Conservation (phyloP, 495 filamentous ascomycete species). For the Hyaloscypha variabilis region DNA sequence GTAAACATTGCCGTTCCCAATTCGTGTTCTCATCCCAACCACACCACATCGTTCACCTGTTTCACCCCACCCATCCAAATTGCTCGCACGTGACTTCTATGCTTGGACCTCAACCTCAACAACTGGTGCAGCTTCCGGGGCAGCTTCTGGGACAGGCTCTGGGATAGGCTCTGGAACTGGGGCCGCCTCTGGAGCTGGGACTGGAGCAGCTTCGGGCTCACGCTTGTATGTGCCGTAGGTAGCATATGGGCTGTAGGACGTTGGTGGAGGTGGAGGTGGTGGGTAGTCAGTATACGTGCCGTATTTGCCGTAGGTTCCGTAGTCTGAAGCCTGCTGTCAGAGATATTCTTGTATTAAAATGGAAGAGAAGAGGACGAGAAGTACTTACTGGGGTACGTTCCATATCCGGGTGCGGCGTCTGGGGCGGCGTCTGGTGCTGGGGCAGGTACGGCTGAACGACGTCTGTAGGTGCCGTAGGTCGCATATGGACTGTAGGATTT, state of each 20-base stretch:
- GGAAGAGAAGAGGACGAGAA: neutral
- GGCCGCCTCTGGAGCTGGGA: neutral
- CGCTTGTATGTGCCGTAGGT: conserved; percentile 6
- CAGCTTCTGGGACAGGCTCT: neutral
- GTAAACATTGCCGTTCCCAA: neutral
- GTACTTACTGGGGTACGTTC: neutral
- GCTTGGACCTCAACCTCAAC: neutral
- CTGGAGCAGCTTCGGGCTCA: neutral
- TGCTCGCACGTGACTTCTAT: neutral
- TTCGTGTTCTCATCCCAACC: neutral
- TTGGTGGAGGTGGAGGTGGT: neutral
- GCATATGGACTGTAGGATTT: neutral
- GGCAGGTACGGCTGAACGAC: neutral
- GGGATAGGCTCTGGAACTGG: neutral
- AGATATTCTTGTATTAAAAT: neutral
- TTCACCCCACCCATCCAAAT: neutral
- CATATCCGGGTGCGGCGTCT: neutral
- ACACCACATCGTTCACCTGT: neutral
- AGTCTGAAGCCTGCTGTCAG: neutral
- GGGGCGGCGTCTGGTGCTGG: neutral
- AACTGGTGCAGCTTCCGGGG: neutral
- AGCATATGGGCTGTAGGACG: neutral
- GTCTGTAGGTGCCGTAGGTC: conserved; percentile 1
- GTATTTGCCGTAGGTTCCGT: conserved; percentile 12
- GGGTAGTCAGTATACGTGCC: conserved; percentile 15